Conservation (phyloP, 164 flowering plant species). For the Euptelea pleiosperma region DNA sequence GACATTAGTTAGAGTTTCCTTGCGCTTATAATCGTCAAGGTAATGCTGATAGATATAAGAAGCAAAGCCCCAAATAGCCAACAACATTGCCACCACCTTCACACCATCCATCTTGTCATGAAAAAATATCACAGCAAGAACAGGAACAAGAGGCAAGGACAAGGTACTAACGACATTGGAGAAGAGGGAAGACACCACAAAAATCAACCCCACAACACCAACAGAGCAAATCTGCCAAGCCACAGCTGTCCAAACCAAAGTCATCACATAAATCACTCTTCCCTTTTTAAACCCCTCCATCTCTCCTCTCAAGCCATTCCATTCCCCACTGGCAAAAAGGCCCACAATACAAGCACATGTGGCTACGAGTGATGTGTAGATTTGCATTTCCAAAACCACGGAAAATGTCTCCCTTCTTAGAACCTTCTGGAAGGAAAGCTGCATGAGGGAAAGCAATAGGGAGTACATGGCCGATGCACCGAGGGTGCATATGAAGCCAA, state of each 20-base stretch:
- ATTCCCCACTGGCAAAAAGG: conserved; percentile 31
- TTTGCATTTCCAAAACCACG: conserved; percentile 22
- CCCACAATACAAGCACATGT: conserved; percentile 20
- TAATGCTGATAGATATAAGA: too few species aligned
- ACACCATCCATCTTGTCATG: conserved; percentile 29
- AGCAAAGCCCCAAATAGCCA: conserved; percentile 25
- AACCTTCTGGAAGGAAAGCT: conserved; percentile 21
- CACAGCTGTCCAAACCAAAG: conserved; percentile 27
- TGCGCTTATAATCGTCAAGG: too few species aligned
- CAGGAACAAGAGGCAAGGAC: conserved; percentile 25
- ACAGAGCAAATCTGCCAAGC: conserved; percentile 28
- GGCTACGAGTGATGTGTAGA: conserved; percentile 24
- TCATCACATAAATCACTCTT: conserved; percentile 28
- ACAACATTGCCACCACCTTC: conserved; percentile 23
- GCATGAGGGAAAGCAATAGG: conserved; percentile 23
- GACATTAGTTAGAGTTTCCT: too few species aligned
- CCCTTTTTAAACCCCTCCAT: conserved; percentile 20
- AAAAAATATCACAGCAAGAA: conserved; percentile 26
- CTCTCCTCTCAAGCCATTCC: conserved; percentile 22
- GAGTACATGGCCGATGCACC: conserved; percentile 28
- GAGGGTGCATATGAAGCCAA: conserved; percentile 23
- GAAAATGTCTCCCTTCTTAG: conserved; percentile 20
- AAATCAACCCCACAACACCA: conserved; percentile 26
- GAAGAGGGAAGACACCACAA: conserved; percentile 29
- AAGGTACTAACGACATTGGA: conserved; percentile 34